Percentiles rank a stretch among this genome's conserved stretches.
phyloP scores from a whole-genome alignment of 768 basidiomycete species.

The Xerocomellus amylosporus region DNA sequence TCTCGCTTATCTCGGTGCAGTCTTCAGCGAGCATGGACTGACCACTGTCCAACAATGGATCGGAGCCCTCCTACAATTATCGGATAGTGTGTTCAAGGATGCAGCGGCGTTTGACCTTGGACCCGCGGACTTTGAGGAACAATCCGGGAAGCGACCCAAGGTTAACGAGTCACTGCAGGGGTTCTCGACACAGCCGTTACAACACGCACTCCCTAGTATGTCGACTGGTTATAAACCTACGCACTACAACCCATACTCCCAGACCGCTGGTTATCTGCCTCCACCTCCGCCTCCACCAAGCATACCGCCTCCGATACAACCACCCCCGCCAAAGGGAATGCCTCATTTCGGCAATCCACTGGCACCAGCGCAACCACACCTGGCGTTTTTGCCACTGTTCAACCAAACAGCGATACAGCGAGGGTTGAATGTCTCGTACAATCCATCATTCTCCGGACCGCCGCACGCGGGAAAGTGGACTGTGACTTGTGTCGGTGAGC shows the following conservation, averaged over 20 bases:
- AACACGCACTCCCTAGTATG: slow-evolving; percentile 17
- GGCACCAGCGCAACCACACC: slow-evolving; percentile 58
- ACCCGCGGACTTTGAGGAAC: slow-evolving; percentile 27
- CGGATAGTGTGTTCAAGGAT: slow-evolving; percentile 19
- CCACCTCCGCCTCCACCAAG: slow-evolving; percentile 27
- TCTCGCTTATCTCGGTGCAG: slow-evolving; percentile 64
- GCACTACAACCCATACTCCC: slow-evolving; percentile 32
- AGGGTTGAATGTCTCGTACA: slow-evolving; percentile 58
- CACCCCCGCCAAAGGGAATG: slow-evolving; percentile 35
- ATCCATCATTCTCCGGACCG: slow-evolving; percentile 58
- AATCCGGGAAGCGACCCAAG: slow-evolving; percentile 30
- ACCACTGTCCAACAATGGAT: slow-evolving; percentile 57
- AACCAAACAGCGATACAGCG: slow-evolving; percentile 72
- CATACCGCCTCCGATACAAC: slow-evolving; percentile 33
- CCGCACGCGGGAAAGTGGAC: slow-evolving; percentile 67
- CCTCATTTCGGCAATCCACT: slow-evolving; percentile 50
- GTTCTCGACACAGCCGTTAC: slow-evolving; percentile 28
- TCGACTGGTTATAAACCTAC: slow-evolving; percentile 20
- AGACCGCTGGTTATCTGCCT: slow-evolving; percentile 9
- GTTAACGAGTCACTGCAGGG: slow-evolving; percentile 32
- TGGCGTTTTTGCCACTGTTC: slow-evolving; percentile 69
- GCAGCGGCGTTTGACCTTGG: slow-evolving; percentile 14
- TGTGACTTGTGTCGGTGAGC: slow-evolving; percentile 66
- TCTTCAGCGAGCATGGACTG: slow-evolving; percentile 55
- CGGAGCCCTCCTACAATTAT: slow-evolving; percentile 36